Conservation (phyloP, 2,329 filamentous ascomycete genomes). For the Geosmithia putterillii region DNA sequence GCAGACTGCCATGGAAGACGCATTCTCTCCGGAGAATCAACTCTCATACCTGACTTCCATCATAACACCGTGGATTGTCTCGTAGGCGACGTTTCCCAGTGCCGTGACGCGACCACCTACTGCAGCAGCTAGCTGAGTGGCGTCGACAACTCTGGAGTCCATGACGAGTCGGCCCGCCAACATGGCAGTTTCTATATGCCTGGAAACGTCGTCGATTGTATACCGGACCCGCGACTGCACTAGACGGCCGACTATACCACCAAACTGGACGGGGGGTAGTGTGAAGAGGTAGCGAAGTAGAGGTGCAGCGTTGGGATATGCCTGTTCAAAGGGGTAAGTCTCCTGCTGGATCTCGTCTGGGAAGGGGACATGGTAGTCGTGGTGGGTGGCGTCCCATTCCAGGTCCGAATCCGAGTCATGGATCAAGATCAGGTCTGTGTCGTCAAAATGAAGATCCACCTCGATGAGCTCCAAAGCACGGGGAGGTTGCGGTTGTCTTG, state of each 20-base stretch:
- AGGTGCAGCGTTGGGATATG: slow-evolving; percentile 1
- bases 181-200: not conserved
- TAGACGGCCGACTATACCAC: not conserved
- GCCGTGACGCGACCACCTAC: too few species aligned
- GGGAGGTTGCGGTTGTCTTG: too few species aligned
- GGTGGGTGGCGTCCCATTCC: not conserved
- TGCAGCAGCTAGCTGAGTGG: too few species aligned
- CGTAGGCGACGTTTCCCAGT: too few species aligned
- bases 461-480: too few species aligned
- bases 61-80: too few species aligned
- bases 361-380: slow-evolving; percentile 1
- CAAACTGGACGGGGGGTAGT: not conserved
- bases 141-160: not conserved
- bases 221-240: not conserved
- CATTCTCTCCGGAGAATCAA: too few species aligned
- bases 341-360: not conserved
- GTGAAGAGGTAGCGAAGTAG: not conserved
- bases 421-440: not conserved
- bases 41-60: too few species aligned
- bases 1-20: too few species aligned
- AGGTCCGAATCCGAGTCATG: not conserved
- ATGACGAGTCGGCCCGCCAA: not conserved
- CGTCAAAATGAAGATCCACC: not conserved
- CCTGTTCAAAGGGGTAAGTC: slow-evolving; percentile 2
- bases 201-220: not conserved